These are phyloP conservation scores for Daldinia vernicosa DNA, from an alignment of 495 filamentous ascomycete genomes.

Conservation along the genomic window DNA sequence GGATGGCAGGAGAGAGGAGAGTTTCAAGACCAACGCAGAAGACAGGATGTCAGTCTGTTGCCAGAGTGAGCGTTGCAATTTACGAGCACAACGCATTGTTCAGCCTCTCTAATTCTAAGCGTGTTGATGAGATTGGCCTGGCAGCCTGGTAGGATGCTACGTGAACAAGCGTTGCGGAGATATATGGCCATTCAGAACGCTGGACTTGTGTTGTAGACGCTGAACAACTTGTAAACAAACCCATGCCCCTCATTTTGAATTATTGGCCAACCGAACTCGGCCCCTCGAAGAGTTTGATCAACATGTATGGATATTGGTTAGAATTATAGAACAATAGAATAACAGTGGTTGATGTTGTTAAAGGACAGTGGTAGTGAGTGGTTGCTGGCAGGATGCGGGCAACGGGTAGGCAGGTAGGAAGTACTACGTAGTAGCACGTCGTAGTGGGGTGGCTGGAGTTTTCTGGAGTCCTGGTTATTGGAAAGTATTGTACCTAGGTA, in stretches of 20 bases:
- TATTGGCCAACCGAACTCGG: constrained; percentile 40
- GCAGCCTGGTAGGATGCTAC: constrained; percentile 32
- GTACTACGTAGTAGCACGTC: constrained; percentile 6
- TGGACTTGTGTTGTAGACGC: constrained; percentile 34
- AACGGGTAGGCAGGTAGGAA: background rate
- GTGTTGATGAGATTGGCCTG: constrained; percentile 26
- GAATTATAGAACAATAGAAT: constrained; percentile 9
- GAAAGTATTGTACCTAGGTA: background rate
- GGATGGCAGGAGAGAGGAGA: constrained; percentile 13
- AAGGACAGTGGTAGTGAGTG: background rate
- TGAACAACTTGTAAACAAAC: constrained; percentile 42
- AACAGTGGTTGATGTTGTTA: background rate
- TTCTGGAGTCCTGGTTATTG: background rate
- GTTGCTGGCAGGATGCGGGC: background rate
- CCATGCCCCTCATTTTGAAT: constrained; percentile 12
- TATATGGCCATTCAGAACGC: constrained; percentile 37
- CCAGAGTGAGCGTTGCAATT: constrained; percentile 18
- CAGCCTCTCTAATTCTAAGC: constrained; percentile 37
- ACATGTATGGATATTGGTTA: constrained; percentile 44
- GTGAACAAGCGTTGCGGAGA: constrained; percentile 28
- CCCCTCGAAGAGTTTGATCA: constrained; percentile 21
- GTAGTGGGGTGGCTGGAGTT: constrained; percentile 21
- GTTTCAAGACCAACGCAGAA: constrained; percentile 5
- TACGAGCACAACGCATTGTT: constrained; percentile 25
- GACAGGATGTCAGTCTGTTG: constrained; percentile 27